These are phyloP conservation scores for Sporothrix curviconia DNA, from an alignment of 2,329 filamentous ascomycete species.

Conservation along the genomic window DNA sequence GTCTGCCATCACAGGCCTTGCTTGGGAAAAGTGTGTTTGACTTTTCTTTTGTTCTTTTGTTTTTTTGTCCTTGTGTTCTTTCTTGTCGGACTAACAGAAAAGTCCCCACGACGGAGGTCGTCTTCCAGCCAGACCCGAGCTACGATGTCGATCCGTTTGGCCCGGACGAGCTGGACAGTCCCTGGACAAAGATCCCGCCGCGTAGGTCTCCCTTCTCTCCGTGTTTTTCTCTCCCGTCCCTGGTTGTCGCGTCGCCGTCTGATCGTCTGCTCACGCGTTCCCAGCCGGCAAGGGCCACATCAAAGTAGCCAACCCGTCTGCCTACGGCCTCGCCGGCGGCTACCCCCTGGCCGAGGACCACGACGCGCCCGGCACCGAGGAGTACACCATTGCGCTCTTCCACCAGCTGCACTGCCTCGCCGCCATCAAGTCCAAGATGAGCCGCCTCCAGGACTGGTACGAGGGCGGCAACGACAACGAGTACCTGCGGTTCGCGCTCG, in stretches of 20 bases:
- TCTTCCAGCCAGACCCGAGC: slow-evolving; percentile 15
- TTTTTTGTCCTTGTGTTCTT: not conserved
- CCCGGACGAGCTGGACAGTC: slow-evolving; percentile 13
- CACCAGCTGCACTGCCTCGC: slow-evolving; percentile 21
- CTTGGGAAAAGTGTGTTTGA: slow-evolving; percentile 7
- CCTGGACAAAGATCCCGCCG: slow-evolving; percentile 17
- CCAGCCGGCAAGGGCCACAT: slow-evolving; percentile 19
- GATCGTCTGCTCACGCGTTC: not conserved
- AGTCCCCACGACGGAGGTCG: slow-evolving; percentile 15
- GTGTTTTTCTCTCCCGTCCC: too few species aligned
- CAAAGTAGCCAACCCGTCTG: slow-evolving; percentile 15
- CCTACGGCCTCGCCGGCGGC: slow-evolving; percentile 14
- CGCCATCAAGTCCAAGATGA: slow-evolving; percentile 20
- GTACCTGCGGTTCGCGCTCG: slow-evolving; percentile 18
- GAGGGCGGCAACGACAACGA: slow-evolving; percentile 18
- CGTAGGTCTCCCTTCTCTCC: slow-evolving; percentile 5
- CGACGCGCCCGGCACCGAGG: slow-evolving; percentile 8
- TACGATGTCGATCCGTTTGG: slow-evolving; percentile 20
- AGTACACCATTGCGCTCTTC: slow-evolving; percentile 20
- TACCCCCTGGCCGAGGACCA: slow-evolving; percentile 13
- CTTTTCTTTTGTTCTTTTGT: not conserved
- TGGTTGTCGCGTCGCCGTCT: too few species aligned
- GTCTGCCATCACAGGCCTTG: slow-evolving; percentile 12
- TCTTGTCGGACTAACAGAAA: not conserved
- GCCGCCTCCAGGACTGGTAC: slow-evolving; percentile 18